Evolutionary conservation across 2,329 filamentous ascomycete species (phyloP).

Genomic region (Colletotrichum kahawae): DNA sequence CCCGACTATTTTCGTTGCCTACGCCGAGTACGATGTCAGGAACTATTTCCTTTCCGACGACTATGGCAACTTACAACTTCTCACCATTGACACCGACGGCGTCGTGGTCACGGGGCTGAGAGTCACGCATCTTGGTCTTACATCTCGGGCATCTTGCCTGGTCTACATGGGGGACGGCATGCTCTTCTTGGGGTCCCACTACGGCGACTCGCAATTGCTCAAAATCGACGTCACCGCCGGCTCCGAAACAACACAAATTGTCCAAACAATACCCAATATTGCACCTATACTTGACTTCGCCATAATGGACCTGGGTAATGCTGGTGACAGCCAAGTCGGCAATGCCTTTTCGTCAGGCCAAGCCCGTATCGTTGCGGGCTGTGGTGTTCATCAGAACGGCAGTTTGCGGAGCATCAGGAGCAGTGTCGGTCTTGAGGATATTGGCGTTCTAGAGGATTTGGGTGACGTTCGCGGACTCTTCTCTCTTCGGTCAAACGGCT

Average conservation of each 20-base stretch:
- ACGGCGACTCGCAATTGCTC: constrained; percentile 88
- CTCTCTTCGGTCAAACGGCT: constrained; percentile 60
- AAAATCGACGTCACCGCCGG: constrained; percentile 50
- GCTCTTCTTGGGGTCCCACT: constrained; percentile 89
- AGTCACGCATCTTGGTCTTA: constrained; percentile 67
- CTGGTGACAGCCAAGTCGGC: constrained; percentile 73
- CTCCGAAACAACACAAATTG: constrained; percentile 57
- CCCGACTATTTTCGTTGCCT: constrained; percentile 87
- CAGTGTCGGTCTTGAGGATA: constrained; percentile 88
- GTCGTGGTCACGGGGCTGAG: constrained; percentile 75
- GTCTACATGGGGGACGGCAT: constrained; percentile 77
- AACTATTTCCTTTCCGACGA: constrained; percentile 91
- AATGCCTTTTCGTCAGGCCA: constrained; percentile 96
- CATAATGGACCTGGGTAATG: constrained; percentile 94
- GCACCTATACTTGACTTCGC: constrained; percentile 92
- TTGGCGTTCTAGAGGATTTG: constrained; percentile 83
- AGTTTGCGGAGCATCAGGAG: constrained; percentile 89
- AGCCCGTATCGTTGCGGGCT: constrained; percentile 90
- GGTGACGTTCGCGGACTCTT: constrained; percentile 76
- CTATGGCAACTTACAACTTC: constrained; percentile 83
- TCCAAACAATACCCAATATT: constrained; percentile 84
- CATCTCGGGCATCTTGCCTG: constrained; percentile 77
- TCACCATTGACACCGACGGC: constrained; percentile 74
- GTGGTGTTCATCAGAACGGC: constrained; percentile 87
- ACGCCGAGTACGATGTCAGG: constrained; percentile 82